A percentile compares a stretch with the other conserved stretches of the same genome.
These are phyloP conservation scores for Citeromyces hawaiiensis DNA, from an alignment of 1,139 yeast species.

Conservation along the genomic window DNA sequence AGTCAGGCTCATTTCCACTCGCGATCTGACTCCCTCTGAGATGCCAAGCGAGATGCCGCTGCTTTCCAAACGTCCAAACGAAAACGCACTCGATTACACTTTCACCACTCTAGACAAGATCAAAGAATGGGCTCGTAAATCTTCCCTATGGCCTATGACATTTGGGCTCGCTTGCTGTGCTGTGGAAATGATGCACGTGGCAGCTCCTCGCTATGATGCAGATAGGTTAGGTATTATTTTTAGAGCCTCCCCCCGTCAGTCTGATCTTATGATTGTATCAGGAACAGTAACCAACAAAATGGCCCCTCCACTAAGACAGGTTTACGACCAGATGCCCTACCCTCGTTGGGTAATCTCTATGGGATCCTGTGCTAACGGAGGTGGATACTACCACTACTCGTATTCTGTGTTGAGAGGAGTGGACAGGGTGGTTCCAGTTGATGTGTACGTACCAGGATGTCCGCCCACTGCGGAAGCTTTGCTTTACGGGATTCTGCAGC, in stretches of 20 bases:
- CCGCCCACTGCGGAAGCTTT: constrained; percentile 89
- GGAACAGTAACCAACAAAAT: constrained; percentile 86
- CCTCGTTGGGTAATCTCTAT: constrained; percentile 86
- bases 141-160: constrained; percentile 90
- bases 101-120: constrained; percentile 74
- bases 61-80: constrained; percentile 34
- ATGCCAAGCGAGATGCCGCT: constrained; percentile 40
- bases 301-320: constrained; percentile 92
- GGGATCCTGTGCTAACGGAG: constrained; percentile 95
- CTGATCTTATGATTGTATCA: constrained; percentile 89
- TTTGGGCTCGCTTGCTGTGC: constrained; percentile 91
- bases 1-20: constrained; percentile 20
- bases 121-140: constrained; percentile 88
- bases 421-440: constrained; percentile 81
- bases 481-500: constrained; percentile 81
- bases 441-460: constrained; percentile 87
- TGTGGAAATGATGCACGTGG: constrained; percentile 92
- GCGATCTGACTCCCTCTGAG: constrained; percentile 13
- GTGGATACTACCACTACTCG: constrained; percentile 86
- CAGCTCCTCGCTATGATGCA: constrained; percentile 87
- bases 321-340: constrained; percentile 89
- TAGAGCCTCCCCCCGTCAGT: constrained; percentile 90
- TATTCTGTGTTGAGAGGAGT: constrained; percentile 86
- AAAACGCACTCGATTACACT: constrained; percentile 63
- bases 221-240: constrained; percentile 88